Evolutionary conservation across 2,329 filamentous ascomycete species (phyloP), one percentile per base, ranked within the genome.

Genomic region (Trichoderma koningiopsis): DNA sequence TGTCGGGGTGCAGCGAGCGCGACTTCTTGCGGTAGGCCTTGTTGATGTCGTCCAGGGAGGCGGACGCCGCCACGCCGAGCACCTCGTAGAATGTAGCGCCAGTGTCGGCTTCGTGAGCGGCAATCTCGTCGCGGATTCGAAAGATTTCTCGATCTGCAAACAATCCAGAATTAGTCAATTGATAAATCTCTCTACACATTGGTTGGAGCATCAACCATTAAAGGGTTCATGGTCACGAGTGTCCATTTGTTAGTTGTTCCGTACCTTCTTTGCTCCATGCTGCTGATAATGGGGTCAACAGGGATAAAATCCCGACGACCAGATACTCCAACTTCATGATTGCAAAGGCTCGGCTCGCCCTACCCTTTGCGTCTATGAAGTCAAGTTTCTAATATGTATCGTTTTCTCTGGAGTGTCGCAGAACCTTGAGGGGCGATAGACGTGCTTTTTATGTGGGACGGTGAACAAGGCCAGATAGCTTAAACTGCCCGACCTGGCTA

Each of bases 21-120:
- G 94, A 92, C 82, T 91, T 93, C 83, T 94, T 94, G 83, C 93
- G 92, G 86, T 96, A 97, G 75, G 94, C 94, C 81, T 96, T 96
- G 84, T 91, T 94, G 82, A 99, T 92, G 72, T 97, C 93, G 72
- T 97, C 93, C 73, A 92, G 90, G 74, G 86, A 91, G 71, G 94
- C 95, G 70, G 86, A 86, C 70, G 89, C 84, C 62, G 86, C 84
- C 73, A 97, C 87, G 76, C 91, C 94, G 72, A 99, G 85, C 82
- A 97, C 96, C 78, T 96, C 91, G 87, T 99, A 99, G 82, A 99
- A 99, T 75, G 92, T 96, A 70, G 93, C 87, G 72, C 92, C 90
- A 63, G 85, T 76, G 69, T 96, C 94, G 40, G 77, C 68, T 79
- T 97, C 93, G 79, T 97, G 92, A 73, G 89, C 84, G 56, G 88